Evolutionary conservation across 768 basidiomycete genomes (phyloP).

Genomic region (Hygrocybe punicea): DNA sequence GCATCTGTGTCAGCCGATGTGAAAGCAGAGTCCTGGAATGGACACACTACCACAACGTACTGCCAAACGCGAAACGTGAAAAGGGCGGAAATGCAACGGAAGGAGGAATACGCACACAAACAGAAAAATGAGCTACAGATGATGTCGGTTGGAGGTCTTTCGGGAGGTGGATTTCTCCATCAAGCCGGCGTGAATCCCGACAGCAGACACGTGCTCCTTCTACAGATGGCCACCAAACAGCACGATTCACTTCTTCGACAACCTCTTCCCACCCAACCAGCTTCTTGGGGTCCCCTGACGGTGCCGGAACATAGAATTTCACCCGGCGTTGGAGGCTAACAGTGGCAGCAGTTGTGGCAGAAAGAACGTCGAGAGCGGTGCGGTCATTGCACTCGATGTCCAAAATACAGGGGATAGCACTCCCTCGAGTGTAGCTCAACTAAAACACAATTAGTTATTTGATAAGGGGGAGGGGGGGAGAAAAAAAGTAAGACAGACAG

Average conservation of each 20-base stretch:
- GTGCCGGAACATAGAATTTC: conserved; percentile 31
- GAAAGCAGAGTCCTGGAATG: conserved; percentile 43
- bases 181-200: conserved; percentile 39
- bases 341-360: conserved; percentile 22
- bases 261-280: conserved; percentile 47
- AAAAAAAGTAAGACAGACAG: conserved; percentile 31
- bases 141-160: conserved; percentile 52
- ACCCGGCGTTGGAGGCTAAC: conserved; percentile 26
- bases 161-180: conserved; percentile 51
- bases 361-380: conserved; percentile 31
- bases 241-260: conserved; percentile 43
- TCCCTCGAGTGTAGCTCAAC: conserved; percentile 40
- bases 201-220: conserved; percentile 22
- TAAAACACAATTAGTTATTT: no score
- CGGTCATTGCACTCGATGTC: conserved; percentile 27
- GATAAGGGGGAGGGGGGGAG: background rate
- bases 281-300: conserved; percentile 25
- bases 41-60: conserved; percentile 48
- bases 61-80: conserved; percentile 19
- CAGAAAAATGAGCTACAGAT: conserved; percentile 49
- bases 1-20: conserved; percentile 33
- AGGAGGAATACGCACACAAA: conserved; percentile 40
- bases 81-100: background rate
- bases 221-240: conserved; percentile 48
- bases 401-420: conserved; percentile 38